Base-by-base conservation (phyloP, 441 rosid species). In the Gossypium armourianum region DNA sequence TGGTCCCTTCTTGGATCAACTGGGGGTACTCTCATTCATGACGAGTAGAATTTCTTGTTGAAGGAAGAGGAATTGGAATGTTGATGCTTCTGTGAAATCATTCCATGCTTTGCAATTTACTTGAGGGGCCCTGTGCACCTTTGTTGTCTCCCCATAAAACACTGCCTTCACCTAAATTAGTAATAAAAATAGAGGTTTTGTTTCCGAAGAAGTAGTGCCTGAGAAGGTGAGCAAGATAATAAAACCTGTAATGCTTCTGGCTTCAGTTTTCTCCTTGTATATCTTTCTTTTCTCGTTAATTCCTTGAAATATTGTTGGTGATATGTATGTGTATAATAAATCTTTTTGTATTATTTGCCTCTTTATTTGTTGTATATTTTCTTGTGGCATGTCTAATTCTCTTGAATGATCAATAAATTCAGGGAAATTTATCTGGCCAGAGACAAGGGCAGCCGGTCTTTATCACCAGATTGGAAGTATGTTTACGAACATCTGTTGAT, bases 391-490 rank as follows among this genome's bases (percentile, higher is more conserved):
- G 26, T n/a, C 62, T 58, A 58, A 57, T 23, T 23, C 62, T 69
- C 70, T 66, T 80, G 50, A 73, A 55, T 74, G 29, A 12, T 74
- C 36, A 72, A 77, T 4, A 68, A 70, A 59, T 79, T 76, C 85
- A 94, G 98, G 99, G 97, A 76, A 89, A 81, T 83, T 83, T 94
- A 80, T 92, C 91, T 47, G 97, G 97, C 63, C 96, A 90, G 81
- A 85, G 97, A 74, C 97, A 94, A 81, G 93, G 99, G 72, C 99
- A 94, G 78, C 97, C 97, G 53, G 96, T 94, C 74, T 92, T 90
- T 59, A 92, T 94, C 80, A 92, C 99, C 81, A 87, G 83, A 81
- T 80, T 94, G 78, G 99, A 92, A 85, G 98, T 94, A 83, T 77
- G 90, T 78, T 20, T 15, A 47, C 56, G 49, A 63, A 49, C 62